Base-by-base conservation (phyloP, 2,329 filamentous ascomycete species). In the Microdochium paspali region DNA sequence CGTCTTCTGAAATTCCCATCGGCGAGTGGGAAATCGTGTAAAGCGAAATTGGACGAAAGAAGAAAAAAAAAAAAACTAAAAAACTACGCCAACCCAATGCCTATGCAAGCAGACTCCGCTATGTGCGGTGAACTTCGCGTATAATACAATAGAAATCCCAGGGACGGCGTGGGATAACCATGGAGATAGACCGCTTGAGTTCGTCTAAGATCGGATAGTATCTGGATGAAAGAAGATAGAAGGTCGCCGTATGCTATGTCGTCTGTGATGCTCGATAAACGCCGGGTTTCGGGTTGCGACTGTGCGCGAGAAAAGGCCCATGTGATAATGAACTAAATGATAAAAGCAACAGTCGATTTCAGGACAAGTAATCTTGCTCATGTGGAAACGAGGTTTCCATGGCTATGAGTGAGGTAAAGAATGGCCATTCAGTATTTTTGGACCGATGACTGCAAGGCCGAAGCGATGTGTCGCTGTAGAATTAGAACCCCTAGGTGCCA, bases 51-150 rank as follows among this genome's bases (percentile, higher is more conserved):
- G 6, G 48, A 35, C 50, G 46, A 48, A 44, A 45, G 26, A 46
- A 45, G 54, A 21, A 28, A 9, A 35, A 50, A 23, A 25, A 35
- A 24, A 40, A 24, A 24, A 28, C 30, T 39, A 40, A 45, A 47
- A 20, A 31, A 40, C 46, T 3, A 20, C 24, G 32, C 31, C 45
- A 39, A 30, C 24, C 45, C 45, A n/a, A 42, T 25, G 30, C 48
- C 48, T 52, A 52, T 52, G 47, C 50, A 50, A 39, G 42, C 24
- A 43, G 43, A 39, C 26, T 42, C 45, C 32, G 20, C 32, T 35
- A 20, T 42, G 23, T 28, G 21, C 43, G 35, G 24, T 47, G 24
- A n/a, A n/a, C 23, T 12, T 24, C 25, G 32, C 24, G 3, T 43
- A 47, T 47, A 42, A 43, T 47, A 47, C 30, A 46, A 39, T 9